A percentile compares a stretch with the other conserved stretches of the same genome.
These are phyloP conservation scores for Salix viminalis DNA, from an alignment of 345 rosid species.

Conservation along the genomic window DNA sequence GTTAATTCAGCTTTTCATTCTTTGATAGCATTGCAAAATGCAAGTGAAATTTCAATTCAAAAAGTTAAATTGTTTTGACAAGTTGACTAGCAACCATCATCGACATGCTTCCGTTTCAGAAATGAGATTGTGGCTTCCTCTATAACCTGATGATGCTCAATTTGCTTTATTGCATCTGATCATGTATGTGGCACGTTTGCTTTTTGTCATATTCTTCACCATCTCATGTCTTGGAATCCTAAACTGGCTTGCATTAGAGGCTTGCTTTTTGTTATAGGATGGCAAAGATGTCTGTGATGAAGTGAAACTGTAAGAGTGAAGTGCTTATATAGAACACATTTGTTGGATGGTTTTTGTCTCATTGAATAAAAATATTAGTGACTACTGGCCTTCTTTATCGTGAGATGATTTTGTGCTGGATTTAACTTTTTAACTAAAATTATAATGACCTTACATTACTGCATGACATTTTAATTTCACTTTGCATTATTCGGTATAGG, in stretches of 20 bases:
- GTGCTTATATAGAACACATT: too few relatives aligned
- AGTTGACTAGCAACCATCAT: background rate
- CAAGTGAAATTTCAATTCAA: background rate
- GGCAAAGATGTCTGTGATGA: background rate
- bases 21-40: background rate
- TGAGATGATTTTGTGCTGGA: background rate
- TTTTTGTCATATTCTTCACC: background rate
- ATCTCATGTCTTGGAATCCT: background rate
- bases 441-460: background rate
- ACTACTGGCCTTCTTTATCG: background rate
- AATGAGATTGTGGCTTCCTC: background rate
- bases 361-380: background rate
- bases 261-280: background rate
- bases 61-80: background rate
- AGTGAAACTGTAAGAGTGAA: too few relatives aligned
- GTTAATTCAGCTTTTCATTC: background rate
- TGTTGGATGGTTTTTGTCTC: background rate
- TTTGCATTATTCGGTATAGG: constrained; percentile 36
- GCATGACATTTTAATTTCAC: background rate
- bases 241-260: background rate
- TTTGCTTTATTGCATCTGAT: background rate
- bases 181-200: background rate
- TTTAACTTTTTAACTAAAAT: background rate
- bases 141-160: background rate
- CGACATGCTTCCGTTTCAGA: background rate